Base-by-base conservation (phyloP, 352 stramenopile species). In the Phytophthora pseudosyringae region DNA sequence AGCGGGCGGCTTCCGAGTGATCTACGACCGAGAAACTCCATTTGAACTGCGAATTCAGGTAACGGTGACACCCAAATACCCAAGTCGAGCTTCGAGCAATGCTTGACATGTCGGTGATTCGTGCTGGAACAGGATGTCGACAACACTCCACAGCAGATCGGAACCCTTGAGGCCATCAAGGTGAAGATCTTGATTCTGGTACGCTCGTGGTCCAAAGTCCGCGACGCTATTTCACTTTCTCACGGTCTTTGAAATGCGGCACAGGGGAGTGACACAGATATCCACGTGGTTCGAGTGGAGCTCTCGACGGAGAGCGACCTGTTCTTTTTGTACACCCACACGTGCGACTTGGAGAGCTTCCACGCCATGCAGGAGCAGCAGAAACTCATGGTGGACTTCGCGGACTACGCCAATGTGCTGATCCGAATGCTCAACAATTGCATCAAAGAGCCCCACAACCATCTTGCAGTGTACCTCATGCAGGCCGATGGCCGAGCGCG, bases 381-480 rank as follows among this genome's bases (percentile, higher is more conserved):
- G 60, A 98, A 98, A 60, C 88, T 98, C 43, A 98, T 98, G 90
- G 91, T 98, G 46, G 94, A 98, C 47, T 98, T 98, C 63, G 75
- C 83, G 11, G 93, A 98, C 68, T 98, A 98, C 70, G 83, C 91
- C 15, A 97, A 96, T 56, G 90, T 98, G 40, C 80, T 98, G 35
- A 97, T 97, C 49, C 84, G 92, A 21, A 98, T 98, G 92, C 88
- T 98, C 26, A 98, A 98, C 77, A 97, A 97, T 67, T 98, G 93
- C 71, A 98, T 98, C 71, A 96, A 97, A 59, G 93, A 98, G 67
- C 93, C 94, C 3, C 90, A 98, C 71, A 97, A 92, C 67, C 90
- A 98, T 64, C 69, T 98, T 41, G 91, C 93, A 25, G 91, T 98
- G 15, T 98, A 98, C 59, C 73, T 98, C 26, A 97, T 98, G 88